These are phyloP conservation scores for Coemansia sp. DNA, from an alignment of 192 early-diverging fungal genomes.

Conservation along the genomic window DNA sequence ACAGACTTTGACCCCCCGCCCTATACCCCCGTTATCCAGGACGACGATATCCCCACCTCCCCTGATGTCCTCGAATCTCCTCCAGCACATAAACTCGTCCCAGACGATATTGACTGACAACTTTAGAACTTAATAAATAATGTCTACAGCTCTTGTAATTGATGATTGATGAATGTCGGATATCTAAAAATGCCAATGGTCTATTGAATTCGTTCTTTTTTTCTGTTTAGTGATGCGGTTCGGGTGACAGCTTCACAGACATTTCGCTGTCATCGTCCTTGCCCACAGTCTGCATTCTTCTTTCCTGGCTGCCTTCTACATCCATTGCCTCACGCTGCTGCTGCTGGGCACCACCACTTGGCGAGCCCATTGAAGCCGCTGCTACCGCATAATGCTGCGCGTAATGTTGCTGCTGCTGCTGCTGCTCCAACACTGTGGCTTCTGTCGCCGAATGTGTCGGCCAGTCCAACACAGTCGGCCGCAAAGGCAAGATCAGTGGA, in stretches of 20 bases:
- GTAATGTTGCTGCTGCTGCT: slow-evolving; percentile 1
- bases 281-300: slow-evolving; percentile 8
- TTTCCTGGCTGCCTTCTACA: neutral
- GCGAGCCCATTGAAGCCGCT: neutral
- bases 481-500: neutral
- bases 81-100: neutral
- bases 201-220: neutral
- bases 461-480: slow-evolving; percentile 14
- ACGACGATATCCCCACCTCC: neutral
- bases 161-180: neutral
- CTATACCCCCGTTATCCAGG: slow-evolving; percentile 25
- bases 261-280: slow-evolving; percentile 46
- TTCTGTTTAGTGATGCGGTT: slow-evolving; percentile 12
- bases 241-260: slow-evolving; percentile 42
- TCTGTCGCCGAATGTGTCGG: slow-evolving; percentile 5
- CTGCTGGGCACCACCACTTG: slow-evolving; percentile 1
- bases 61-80: neutral
- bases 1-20: slow-evolving; percentile 22
- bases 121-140: neutral
- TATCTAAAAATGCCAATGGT: neutral
- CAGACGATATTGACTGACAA: neutral
- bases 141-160: neutral
- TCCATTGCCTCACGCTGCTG: slow-evolving; percentile 1
- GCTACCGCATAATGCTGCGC: slow-evolving; percentile 10
- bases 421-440: slow-evolving; percentile 9